These are phyloP conservation scores for Endotrypanum monterogeii DNA, from an alignment of 208 protist species.

Conservation along the genomic window DNA sequence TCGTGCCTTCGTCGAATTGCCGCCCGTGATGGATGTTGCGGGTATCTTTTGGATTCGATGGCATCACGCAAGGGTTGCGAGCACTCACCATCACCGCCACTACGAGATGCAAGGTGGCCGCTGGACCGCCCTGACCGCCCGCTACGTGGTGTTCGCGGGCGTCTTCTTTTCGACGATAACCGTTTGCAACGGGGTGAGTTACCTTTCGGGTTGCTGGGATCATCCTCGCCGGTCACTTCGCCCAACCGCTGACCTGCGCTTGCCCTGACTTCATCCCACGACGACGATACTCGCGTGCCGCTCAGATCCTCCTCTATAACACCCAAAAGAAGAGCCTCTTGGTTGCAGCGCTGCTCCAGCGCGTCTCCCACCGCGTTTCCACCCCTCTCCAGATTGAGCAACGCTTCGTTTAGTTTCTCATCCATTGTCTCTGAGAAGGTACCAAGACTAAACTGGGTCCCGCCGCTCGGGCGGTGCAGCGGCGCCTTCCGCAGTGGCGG, in stretches of 20 bases:
- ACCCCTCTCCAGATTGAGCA: constrained; percentile 57
- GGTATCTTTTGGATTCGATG: too few species aligned
- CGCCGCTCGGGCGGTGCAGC: not conserved
- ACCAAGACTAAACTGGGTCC: constrained; percentile 8
- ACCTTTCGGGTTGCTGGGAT: not conserved
- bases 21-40: constrained; percentile 14
- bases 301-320: constrained; percentile 16
- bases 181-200: not conserved
- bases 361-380: constrained; percentile 9
- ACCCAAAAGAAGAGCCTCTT: constrained; percentile 10
- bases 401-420: constrained; percentile 55
- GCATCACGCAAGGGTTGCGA: not conserved
- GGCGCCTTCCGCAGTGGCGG: not conserved
- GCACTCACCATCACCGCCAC: not conserved
- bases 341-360: constrained; percentile 12
- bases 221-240: not conserved
- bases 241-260: not conserved
- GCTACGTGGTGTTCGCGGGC: not conserved
- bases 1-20: constrained; percentile 30
- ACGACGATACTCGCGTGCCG: not conserved
- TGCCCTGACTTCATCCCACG: not conserved
- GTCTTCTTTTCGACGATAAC: not conserved
- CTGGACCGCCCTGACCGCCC: not conserved
- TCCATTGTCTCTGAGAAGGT: constrained; percentile 70
- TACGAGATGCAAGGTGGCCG: not conserved